These are phyloP conservation scores for Annulohypoxylon maeteangense DNA, from an alignment of 495 filamentous ascomycete genomes.

Conservation along the genomic window DNA sequence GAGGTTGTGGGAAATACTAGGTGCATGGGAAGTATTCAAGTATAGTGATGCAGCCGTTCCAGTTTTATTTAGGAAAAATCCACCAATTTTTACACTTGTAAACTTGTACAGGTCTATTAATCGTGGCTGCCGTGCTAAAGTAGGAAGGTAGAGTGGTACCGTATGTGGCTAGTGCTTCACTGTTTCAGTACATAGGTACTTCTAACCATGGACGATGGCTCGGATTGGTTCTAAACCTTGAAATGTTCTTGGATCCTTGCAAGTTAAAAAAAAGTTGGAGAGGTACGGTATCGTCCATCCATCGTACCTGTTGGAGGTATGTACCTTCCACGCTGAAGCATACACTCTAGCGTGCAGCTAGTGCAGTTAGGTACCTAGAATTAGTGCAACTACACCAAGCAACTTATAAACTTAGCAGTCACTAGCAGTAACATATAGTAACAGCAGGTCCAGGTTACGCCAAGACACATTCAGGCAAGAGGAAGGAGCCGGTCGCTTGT, in stretches of 20 bases:
- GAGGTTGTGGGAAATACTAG: background rate
- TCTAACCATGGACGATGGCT: background rate
- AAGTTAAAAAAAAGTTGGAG: background rate
- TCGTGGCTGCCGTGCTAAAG: constrained; percentile 20
- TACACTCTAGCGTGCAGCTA: background rate
- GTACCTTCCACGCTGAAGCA: background rate
- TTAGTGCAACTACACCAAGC: background rate
- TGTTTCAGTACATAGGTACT: background rate
- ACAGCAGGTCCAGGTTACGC: constrained; percentile 20
- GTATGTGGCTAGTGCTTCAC: constrained; percentile 21
- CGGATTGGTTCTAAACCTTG: background rate
- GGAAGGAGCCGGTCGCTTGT: constrained; percentile 34
- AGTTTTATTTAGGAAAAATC: background rate
- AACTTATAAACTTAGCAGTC: background rate
- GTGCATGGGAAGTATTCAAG: background rate
- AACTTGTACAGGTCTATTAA: background rate
- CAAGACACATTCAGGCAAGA: constrained; percentile 42
- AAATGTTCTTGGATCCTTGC: background rate
- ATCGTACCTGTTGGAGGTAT: background rate
- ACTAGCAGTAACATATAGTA: background rate
- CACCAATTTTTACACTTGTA: background rate
- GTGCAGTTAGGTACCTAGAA: constrained; percentile 5
- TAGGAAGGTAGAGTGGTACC: background rate
- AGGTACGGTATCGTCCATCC: background rate
- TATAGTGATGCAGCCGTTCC: background rate